These are phyloP conservation scores for Adansonia madagascariensis DNA, from an alignment of 441 rosid species.

Conservation along the genomic window DNA sequence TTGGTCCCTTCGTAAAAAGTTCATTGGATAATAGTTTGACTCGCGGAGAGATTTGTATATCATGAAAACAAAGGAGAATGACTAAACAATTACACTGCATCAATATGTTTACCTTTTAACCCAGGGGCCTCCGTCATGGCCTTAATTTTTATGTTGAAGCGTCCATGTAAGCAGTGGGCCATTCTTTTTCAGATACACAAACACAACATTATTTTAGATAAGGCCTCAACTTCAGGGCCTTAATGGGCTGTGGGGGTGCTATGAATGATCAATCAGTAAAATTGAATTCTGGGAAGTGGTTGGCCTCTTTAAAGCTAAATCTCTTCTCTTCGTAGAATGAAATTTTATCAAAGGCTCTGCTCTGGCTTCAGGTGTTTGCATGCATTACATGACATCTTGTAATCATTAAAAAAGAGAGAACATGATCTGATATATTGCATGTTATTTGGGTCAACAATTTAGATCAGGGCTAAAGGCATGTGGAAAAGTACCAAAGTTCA, in stretches of 20 bases:
- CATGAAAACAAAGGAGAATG: not conserved
- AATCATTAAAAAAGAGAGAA: not conserved
- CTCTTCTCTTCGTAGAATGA: no score
- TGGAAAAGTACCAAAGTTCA: not conserved
- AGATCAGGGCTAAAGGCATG: not conserved
- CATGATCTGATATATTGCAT: not conserved
- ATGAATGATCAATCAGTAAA: not conserved
- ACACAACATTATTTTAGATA: no score
- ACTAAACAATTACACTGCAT: not conserved
- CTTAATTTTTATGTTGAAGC: not conserved
- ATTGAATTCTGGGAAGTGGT: not conserved
- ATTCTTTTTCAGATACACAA: no score
- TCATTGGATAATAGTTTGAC: no score
- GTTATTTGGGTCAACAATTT: not conserved
- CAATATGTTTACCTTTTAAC: not conserved
- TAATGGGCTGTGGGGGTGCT: not conserved
- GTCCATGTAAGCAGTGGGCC: not conserved
- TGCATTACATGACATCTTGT: not conserved
- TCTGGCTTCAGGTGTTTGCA: not conserved
- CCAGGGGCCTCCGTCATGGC: not conserved
- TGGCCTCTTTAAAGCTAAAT: no score
- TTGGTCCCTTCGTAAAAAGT: no score
- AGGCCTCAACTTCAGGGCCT: not conserved
- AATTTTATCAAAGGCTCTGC: not conserved
- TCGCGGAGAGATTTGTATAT: no score